Evolutionary conservation across 768 basidiomycete genomes (phyloP), one percentile per base, ranked within the genome.

Genomic region (Tylopilus vinaceipallidus): DNA sequence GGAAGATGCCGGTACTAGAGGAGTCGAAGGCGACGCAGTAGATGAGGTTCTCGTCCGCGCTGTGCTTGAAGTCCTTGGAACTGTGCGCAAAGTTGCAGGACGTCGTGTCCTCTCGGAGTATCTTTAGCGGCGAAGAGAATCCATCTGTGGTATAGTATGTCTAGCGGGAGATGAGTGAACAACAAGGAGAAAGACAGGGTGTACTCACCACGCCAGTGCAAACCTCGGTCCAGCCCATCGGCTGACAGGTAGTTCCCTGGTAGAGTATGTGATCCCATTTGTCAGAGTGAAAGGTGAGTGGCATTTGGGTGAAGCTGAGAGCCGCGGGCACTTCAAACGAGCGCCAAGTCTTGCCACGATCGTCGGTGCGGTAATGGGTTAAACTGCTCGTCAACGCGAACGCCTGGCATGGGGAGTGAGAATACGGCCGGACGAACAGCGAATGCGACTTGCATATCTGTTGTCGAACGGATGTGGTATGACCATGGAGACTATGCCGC

Each of bases 81-180:
- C 89, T 86, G 63, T 95, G 89, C 0, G 94, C 95, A 61, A 95
- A 99, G 57, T 88, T 80, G 67, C 97, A 99, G 6, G 80, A 74
- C 0, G 84, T 74, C 0, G 87, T 89, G 55, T 94, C 86, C 1
- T 69, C 59, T 13, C 95, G 74, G 22, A 99, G 79, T 2, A 75
- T 63, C 45, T 79, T 62, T 0, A 85, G 72, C 0, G 74, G 62
- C 43, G 83, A 78, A 20, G 77, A 69, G 72, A 99, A 98, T 0
- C 83, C 87, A 44, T 94, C 83, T 54, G 76, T 84, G 16, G 95
- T 97, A 71, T 91, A 91, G 64, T 80, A 98, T 2, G 95, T 94
- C 87, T 98, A 57, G 32, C 50, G 33, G 39, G 35, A 40, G 32
- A 58, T 50, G 36, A 49, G 50, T 27, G 40, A 49, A 53, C 16